Evolutionary conservation across 352 stramenopile species (phyloP).

Genomic region (Phytophthora syringae): DNA sequence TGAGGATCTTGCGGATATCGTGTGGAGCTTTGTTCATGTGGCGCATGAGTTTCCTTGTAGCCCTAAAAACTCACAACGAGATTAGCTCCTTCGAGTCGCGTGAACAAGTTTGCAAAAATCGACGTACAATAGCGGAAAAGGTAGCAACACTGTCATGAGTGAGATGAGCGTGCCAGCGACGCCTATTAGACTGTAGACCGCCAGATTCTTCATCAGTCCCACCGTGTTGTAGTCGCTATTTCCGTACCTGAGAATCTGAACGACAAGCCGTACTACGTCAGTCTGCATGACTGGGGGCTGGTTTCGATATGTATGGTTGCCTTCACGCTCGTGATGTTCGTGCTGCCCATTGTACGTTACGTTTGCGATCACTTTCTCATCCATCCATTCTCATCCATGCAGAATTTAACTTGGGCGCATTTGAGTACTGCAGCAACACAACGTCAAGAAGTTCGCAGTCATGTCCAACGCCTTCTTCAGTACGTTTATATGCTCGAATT

Average conservation of each 20-base stretch:
- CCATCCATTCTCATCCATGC: background rate
- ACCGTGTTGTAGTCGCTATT: constrained; percentile 44
- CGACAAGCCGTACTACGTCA: constrained; percentile 60
- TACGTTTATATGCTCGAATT: constrained; percentile 24
- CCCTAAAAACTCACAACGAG: constrained; percentile 29
- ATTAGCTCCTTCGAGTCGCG: background rate
- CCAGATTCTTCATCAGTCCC: constrained; percentile 73
- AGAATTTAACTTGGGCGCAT: constrained; percentile 3
- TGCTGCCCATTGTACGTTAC: constrained; percentile 53
- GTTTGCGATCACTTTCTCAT: background rate
- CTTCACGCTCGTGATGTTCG: constrained; percentile 71
- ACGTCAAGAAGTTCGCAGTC: constrained; percentile 80
- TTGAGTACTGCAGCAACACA: constrained; percentile 40
- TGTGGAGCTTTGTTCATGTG: constrained; percentile 52
- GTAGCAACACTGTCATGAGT: constrained; percentile 56
- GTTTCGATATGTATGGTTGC: constrained; percentile 56
- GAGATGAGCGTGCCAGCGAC: constrained; percentile 68
- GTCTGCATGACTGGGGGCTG: constrained; percentile 59
- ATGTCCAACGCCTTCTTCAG: constrained; percentile 81
- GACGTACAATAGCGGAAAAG: constrained; percentile 66
- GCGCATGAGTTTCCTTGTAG: constrained; percentile 54
- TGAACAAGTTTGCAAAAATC: background rate
- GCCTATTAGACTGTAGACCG: constrained; percentile 67
- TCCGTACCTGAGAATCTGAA: constrained; percentile 50
- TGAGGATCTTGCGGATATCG: constrained; percentile 78